A percentile compares a stretch with the other conserved stretches of the same genome.
Evolutionary conservation across 768 basidiomycete species (phyloP).

Genomic region (Kwoniella bestiolae): DNA sequence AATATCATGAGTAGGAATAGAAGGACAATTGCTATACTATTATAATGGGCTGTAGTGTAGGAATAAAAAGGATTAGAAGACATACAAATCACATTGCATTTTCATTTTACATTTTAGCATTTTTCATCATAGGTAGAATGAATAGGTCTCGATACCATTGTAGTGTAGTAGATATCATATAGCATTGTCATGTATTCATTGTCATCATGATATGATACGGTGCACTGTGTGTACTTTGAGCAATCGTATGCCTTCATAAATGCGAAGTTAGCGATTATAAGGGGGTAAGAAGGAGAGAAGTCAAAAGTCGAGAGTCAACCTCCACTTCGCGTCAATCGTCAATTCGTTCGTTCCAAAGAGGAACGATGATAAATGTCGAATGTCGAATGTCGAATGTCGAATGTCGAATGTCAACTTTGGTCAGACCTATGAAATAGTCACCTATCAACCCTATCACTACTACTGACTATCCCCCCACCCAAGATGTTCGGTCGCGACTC

Average conservation of each 20-base stretch:
- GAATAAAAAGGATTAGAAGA: neutral
- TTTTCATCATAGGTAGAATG: too few relatives aligned
- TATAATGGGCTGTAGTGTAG: constrained; percentile 3
- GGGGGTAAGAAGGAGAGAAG: neutral
- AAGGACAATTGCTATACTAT: neutral
- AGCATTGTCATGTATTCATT: neutral
- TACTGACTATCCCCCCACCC: neutral
- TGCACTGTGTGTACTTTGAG: neutral
- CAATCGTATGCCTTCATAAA: neutral
- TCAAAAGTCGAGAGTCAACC: neutral
- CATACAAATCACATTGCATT: too few relatives aligned
- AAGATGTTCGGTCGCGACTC: constrained; percentile 17
- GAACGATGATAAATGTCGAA: too few relatives aligned
- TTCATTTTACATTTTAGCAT: too few relatives aligned
- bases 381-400: too few relatives aligned
- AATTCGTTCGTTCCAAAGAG: too few relatives aligned
- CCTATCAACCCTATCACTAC: too few relatives aligned
- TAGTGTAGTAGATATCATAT: neutral
- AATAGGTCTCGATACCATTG: too few relatives aligned
- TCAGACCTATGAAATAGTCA: too few relatives aligned
- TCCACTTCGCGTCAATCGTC: constrained; percentile 11
- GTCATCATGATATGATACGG: neutral
- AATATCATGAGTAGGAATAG: neutral
- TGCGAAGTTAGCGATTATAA: neutral
- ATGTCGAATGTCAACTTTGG: too few relatives aligned